Conservation (phyloP, 192 early-diverging fungal species). For the Podila verticillata region DNA sequence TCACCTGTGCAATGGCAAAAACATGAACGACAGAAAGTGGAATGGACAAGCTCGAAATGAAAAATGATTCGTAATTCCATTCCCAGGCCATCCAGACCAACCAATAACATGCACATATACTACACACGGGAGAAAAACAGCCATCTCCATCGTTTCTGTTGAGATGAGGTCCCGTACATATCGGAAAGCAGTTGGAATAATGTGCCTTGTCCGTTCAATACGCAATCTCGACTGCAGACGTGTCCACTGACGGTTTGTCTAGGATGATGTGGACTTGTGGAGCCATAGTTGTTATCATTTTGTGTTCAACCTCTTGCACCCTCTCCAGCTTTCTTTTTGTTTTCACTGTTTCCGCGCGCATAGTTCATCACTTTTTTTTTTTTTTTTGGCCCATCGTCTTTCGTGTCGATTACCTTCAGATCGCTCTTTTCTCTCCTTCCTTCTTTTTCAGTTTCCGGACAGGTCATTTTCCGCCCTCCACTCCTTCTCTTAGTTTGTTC, state of each 20-base stretch:
- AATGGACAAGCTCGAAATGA: too few species aligned
- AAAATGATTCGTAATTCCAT: constrained; percentile 1
- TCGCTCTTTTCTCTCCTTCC: too few species aligned
- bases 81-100: not conserved
- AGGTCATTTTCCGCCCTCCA: not conserved
- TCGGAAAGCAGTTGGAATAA: constrained; percentile 19
- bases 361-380: not conserved
- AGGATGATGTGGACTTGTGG: too few species aligned
- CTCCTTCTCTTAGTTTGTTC: not conserved
- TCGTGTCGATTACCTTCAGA: too few species aligned
- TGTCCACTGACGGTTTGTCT: too few species aligned
- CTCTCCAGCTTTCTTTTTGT: too few species aligned
- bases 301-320: too few species aligned
- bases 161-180: constrained; percentile 33
- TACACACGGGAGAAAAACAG: too few species aligned
- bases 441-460: not conserved
- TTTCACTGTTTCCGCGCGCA: not conserved
- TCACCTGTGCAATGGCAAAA: too few species aligned
- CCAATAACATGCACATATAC: not conserved
- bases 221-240: not conserved
- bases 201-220: constrained; percentile 1
- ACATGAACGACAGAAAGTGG: too few species aligned
- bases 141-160: not conserved
- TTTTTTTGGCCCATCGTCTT: not conserved
- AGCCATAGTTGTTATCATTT: not conserved